Conservation (phyloP, 1,284 basidiomycete genomes). For the Cutaneotrichosporon sp. region DNA sequence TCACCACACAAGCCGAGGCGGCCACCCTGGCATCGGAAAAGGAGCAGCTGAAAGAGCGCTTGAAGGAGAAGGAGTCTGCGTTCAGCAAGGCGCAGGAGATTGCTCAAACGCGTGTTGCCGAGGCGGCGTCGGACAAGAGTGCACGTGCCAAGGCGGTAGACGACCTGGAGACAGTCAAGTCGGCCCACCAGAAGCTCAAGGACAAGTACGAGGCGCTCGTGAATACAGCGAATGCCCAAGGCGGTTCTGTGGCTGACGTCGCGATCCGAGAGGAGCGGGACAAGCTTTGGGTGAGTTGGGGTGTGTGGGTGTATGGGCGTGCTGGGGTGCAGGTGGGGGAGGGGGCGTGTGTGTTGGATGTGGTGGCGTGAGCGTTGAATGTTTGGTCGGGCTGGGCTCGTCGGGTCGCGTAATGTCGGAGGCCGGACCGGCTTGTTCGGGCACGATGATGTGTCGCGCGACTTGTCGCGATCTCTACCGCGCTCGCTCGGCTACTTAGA, state of each 20-base stretch:
- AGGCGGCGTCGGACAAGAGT: slow-evolving; percentile 41
- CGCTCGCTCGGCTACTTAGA: no score
- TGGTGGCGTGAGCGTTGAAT: no score
- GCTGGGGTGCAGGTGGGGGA: no score
- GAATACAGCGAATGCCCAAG: slow-evolving; percentile 23
- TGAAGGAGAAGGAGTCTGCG: slow-evolving; percentile 44
- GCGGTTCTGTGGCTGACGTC: slow-evolving; percentile 52
- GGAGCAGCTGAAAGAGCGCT: slow-evolving; percentile 35
- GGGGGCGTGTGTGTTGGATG: no score
- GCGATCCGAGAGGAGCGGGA: slow-evolving; percentile 54
- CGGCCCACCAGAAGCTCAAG: slow-evolving; percentile 39
- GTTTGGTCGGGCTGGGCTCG: no score
- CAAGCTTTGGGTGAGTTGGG: slow-evolving; percentile 62
- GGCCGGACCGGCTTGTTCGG: no score
- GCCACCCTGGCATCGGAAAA: slow-evolving; percentile 45
- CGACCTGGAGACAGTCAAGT: slow-evolving; percentile 39
- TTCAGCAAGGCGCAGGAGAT: slow-evolving; percentile 46
- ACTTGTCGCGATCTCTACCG: no score
- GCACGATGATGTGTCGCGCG: no score
- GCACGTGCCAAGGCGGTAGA: slow-evolving; percentile 42
- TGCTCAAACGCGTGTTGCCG: slow-evolving; percentile 43
- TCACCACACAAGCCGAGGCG: slow-evolving; percentile 49
- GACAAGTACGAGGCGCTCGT: slow-evolving; percentile 42
- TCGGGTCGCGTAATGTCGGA: no score
- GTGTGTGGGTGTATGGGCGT: no score